Evolutionary conservation across 352 stramenopile species (phyloP), one percentile per base, ranked within the genome.

Genomic region (Stephanocyclus meneghinianus): DNA sequence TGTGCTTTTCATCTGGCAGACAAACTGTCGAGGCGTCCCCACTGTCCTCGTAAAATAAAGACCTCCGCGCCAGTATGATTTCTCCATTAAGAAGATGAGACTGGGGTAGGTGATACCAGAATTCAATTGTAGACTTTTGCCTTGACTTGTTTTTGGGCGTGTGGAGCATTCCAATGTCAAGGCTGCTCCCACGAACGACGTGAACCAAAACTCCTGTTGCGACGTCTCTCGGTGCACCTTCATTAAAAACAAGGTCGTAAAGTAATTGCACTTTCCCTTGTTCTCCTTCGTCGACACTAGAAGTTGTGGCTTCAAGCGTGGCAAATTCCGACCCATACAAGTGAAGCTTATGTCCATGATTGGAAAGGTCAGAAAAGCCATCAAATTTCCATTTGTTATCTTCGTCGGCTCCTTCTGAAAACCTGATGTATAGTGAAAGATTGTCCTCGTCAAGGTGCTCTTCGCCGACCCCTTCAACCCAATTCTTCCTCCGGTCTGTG

Each of bases 131-230:
- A 50, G 87, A 91, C 60, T 80, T 79, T 76, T 90, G 81, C 37
- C 90, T 78, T 59, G 71, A 74, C 15, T 62, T 73, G 47, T 91
- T 53, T 26, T 83, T 65, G 16, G 67, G 35, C 40, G 37, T 63
- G 63, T 94, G 90, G 51, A 94, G 84, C 60, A 93, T 87, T 37
- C 90, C 90, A 60, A 93, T 70, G 78, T 94, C 90, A 64, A 93
- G 78, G 76, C 80, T 88, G 7, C 85, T 66, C 55, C 90, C 90
- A 48, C 90, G 71, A 1, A 68, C 32, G 11, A 84, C 77, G 40
- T 90, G 71, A 48, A 93, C 71, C 4, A 80, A 65, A 6, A 93
- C 35, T 26, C 86, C 90, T 68, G 76, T 72, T 47, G 79, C 21
- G 44, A 80, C 53, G 35, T 81, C 60, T 59, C 83, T 81, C 57